Percentiles rank a stretch among this genome's conserved stretches.
Conservation (phyloP, 306 rosid species). For the Herpetospermum pedunculosum region DNA sequence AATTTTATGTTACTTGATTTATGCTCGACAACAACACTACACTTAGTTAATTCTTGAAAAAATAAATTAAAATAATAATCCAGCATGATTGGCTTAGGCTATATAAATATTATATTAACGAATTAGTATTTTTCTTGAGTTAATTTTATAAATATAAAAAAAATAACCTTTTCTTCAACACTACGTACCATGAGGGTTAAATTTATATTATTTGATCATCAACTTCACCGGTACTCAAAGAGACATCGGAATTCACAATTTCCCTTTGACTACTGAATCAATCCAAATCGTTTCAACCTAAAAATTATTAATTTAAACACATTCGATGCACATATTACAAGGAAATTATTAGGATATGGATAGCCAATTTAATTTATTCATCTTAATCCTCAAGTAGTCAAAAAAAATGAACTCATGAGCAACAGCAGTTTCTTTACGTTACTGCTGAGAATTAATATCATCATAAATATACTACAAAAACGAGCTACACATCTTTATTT, state of each 20-base stretch:
- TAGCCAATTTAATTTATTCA: neutral
- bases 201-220: neutral
- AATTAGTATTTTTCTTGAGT: too few relatives aligned
- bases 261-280: neutral
- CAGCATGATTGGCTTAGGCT: too few relatives aligned
- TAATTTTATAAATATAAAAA: too few relatives aligned
- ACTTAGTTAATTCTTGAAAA: too few relatives aligned
- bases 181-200: neutral
- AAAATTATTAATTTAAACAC: neutral
- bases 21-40: too few relatives aligned
- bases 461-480: neutral
- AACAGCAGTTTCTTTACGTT: slow-evolving; percentile 2
- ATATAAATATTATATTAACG: too few relatives aligned
- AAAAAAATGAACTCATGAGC: neutral
- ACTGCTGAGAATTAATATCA: neutral
- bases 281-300: neutral
- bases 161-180: too few relatives aligned
- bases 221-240: neutral
- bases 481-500: too few relatives aligned
- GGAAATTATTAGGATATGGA: neutral
- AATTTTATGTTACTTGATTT: too few relatives aligned
- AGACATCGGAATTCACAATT: neutral
- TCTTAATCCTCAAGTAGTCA: neutral
- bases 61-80: too few relatives aligned
- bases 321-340: slow-evolving; percentile 3